A percentile compares a stretch with the other conserved stretches of the same genome.
These are phyloP conservation scores for Fusarium subglutinans DNA, from an alignment of 2,329 filamentous ascomycete species.

Conservation along the genomic window DNA sequence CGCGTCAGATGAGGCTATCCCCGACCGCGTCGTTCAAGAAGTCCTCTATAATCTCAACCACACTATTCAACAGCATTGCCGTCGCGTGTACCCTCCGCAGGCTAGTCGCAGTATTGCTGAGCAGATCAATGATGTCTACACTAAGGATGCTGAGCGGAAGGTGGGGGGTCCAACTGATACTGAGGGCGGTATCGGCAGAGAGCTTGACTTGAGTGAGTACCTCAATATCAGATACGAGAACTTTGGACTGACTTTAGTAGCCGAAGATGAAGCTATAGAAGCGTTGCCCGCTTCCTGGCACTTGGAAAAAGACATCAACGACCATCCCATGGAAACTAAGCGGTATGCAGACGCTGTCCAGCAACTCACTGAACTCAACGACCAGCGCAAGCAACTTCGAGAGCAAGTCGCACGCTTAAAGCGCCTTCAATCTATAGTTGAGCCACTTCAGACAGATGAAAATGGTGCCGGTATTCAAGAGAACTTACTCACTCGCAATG, in stretches of 20 bases:
- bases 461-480: slow-evolving; percentile 62
- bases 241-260: slow-evolving; percentile 40
- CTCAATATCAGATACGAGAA: neutral
- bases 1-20: slow-evolving; percentile 52
- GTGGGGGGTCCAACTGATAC: slow-evolving; percentile 49
- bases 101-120: slow-evolving; percentile 77
- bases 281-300: slow-evolving; percentile 60
- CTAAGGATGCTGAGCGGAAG: slow-evolving; percentile 55
- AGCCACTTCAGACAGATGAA: slow-evolving; percentile 49
- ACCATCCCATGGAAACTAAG: slow-evolving; percentile 57
- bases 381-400: slow-evolving; percentile 46
- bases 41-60: slow-evolving; percentile 68
- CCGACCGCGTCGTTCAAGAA: slow-evolving; percentile 63
- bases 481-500: slow-evolving; percentile 72
- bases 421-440: slow-evolving; percentile 60
- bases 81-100: slow-evolving; percentile 72
- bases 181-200: slow-evolving; percentile 49
- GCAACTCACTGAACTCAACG: slow-evolving; percentile 60
- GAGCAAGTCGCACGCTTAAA: slow-evolving; percentile 58
- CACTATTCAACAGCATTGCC: slow-evolving; percentile 70
- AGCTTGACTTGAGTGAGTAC: slow-evolving; percentile 57
- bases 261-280: slow-evolving; percentile 54
- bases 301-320: slow-evolving; percentile 47
- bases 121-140: slow-evolving; percentile 75
- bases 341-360: slow-evolving; percentile 62